These are phyloP conservation scores for Nigrospora osmanthi DNA, from an alignment of 2,329 filamentous ascomycete species.

Conservation along the genomic window DNA sequence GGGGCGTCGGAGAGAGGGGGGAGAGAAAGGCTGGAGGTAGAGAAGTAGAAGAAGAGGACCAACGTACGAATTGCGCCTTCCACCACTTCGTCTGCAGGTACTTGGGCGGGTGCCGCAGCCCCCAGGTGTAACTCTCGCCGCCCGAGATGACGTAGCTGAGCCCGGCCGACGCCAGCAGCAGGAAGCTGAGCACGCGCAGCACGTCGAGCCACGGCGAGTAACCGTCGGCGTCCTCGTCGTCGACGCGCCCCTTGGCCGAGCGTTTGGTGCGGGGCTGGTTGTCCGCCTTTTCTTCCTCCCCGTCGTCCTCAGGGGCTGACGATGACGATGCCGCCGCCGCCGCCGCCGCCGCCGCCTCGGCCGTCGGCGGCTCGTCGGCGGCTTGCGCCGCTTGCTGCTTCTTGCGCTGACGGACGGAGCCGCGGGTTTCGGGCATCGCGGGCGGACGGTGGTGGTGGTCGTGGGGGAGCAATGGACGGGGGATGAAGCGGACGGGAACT, in stretches of 20 bases:
- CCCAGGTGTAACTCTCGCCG: slow-evolving; percentile 65
- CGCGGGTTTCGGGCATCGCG: slow-evolving; percentile 12
- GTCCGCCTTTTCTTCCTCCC: slow-evolving; percentile 11
- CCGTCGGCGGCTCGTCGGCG: slow-evolving; percentile 5
- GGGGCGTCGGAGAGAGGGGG: background rate
- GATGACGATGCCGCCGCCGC: slow-evolving; percentile 8
- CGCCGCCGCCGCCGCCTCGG: slow-evolving; percentile 8
- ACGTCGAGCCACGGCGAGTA: slow-evolving; percentile 54
- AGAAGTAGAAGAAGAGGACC: background rate
- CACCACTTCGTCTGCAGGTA: slow-evolving; percentile 52
- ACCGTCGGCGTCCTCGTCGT: slow-evolving; percentile 59
- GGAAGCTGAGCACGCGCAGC: slow-evolving; percentile 59
- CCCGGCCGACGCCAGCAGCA: slow-evolving; percentile 57
- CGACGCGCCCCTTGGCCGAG: slow-evolving; percentile 24
- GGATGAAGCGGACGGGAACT: too few species aligned
- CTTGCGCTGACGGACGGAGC: slow-evolving; percentile 36
- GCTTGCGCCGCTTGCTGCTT: slow-evolving; percentile 9
- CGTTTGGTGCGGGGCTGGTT: slow-evolving; percentile 16
- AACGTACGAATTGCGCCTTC: slow-evolving; percentile 51
- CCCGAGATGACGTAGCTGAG: slow-evolving; percentile 71
- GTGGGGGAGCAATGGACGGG: too few species aligned
- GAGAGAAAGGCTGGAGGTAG: too few species aligned
- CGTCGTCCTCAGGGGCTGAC: slow-evolving; percentile 14
- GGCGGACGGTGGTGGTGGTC: background rate
- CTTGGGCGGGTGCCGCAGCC: slow-evolving; percentile 50